Conservation (phyloP, 2,329 filamentous ascomycete species). For the Pyrenophora tritici-repentis region DNA sequence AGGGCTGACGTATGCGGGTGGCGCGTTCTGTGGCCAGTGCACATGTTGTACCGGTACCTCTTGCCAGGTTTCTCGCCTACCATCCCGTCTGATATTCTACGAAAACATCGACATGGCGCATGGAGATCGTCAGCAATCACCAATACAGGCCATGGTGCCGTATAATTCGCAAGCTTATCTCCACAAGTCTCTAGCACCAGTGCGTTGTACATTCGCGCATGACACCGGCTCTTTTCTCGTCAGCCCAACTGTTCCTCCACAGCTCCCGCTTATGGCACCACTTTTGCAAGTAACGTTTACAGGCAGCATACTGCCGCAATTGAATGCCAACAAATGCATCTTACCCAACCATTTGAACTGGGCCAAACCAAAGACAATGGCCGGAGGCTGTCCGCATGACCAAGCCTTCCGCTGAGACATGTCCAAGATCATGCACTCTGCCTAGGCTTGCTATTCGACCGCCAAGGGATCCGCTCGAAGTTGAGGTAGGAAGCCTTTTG, state of each 20-base stretch:
- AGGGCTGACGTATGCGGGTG: constrained; percentile 12
- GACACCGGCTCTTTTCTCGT: background rate
- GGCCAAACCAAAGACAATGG: constrained; percentile 17
- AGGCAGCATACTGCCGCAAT: background rate
- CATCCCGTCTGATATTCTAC: too few species aligned
- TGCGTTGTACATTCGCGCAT: background rate
- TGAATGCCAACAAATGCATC: constrained; percentile 5
- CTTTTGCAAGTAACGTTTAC: constrained; percentile 12
- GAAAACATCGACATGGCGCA: background rate
- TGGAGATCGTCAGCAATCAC: too few species aligned
- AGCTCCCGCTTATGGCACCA: constrained; percentile 6
- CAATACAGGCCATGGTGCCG: too few species aligned
- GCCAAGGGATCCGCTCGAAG: constrained; percentile 3
- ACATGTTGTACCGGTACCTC: background rate
- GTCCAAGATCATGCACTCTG: constrained; percentile 1
- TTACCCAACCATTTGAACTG: background rate
- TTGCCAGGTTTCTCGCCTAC: background rate
- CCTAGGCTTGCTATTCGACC: constrained; percentile 9
- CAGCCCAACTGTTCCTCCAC: background rate
- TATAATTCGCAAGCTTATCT: too few species aligned
- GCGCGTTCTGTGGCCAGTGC: background rate
- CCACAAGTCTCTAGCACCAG: too few species aligned
- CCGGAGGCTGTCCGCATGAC: constrained; percentile 3
- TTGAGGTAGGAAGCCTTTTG: constrained; percentile 2
- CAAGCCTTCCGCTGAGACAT: constrained; percentile 20